phyloP scores from a whole-genome alignment of 176 grass and related monocot genomes.

The Triticum urartu region DNA sequence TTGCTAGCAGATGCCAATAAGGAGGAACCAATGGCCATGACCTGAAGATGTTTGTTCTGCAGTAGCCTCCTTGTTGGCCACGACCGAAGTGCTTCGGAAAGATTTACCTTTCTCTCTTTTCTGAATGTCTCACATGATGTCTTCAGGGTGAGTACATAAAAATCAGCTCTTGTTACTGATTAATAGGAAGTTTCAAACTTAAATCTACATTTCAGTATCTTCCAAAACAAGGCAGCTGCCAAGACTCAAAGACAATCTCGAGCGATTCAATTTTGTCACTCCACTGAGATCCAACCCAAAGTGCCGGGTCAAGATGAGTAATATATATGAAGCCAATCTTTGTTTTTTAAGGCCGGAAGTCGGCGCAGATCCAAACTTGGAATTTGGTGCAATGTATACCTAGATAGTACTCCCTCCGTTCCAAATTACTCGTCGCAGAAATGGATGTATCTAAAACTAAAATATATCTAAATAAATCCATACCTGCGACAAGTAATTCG shows the following conservation, averaged over 20 bases:
- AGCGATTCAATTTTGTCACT: neutral
- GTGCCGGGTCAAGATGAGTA: neutral
- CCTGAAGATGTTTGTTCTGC: neutral
- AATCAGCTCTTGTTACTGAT: no score
- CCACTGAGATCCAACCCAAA: neutral
- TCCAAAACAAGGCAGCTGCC: neutral
- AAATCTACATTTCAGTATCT: neutral
- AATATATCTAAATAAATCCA: no score
- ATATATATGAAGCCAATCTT: no score
- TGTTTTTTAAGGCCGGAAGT: neutral
- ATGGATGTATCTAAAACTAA: no score
- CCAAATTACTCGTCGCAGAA: no score
- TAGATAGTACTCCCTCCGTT: neutral
- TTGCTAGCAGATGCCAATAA: neutral
- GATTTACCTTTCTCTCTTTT: neutral
- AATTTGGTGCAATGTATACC: neutral
- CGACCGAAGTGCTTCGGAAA: neutral
- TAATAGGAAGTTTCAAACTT: no score
- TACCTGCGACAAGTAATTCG: no score
- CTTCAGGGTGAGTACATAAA: no score
- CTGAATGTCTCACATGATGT: neutral
- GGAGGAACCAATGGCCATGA: neutral
- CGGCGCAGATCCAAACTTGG: neutral
- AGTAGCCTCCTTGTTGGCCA: neutral
- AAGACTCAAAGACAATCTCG: neutral